phyloP scores from a whole-genome alignment of 805 yeast species.

The Yarrowia hollandica region DNA sequence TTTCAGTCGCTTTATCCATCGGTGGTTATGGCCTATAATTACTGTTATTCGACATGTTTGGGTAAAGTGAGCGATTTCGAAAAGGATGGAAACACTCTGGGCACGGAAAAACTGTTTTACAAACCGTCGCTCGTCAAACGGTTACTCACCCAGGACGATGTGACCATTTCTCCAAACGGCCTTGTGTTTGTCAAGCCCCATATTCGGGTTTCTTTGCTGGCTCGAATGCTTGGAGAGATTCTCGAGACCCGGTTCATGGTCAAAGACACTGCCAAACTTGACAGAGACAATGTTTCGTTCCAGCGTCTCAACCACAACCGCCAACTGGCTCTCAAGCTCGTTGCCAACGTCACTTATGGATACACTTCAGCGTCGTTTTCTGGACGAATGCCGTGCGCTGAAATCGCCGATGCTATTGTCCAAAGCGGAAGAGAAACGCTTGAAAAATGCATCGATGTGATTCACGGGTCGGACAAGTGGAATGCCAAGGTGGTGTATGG shows the following conservation, averaged over 20 bases:
- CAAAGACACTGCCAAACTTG: constrained; percentile 66
- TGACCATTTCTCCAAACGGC: constrained; percentile 85
- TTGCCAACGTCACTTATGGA: constrained; percentile 96
- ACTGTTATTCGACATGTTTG: constrained; percentile 52
- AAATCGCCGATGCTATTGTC: constrained; percentile 92
- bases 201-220: constrained; percentile 69
- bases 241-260: constrained; percentile 77
- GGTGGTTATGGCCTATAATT: constrained; percentile 83
- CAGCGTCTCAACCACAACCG: constrained; percentile 65
- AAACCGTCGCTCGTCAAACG: constrained; percentile 56
- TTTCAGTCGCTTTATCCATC: constrained; percentile 95
- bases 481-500: constrained; percentile 95
- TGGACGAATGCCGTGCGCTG: constrained; percentile 97
- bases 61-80: constrained; percentile 41
- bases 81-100: constrained; percentile 42
- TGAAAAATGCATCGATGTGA: constrained; percentile 64
- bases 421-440: constrained; percentile 86
- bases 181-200: constrained; percentile 66
- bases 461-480: constrained; percentile 62
- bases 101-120: constrained; percentile 47
- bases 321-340: constrained; percentile 82
- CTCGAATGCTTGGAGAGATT: constrained; percentile 82
- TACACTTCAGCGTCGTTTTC: constrained; percentile 92
- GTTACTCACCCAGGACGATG: constrained; percentile 50
- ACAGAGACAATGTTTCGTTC: constrained; percentile 37